Evolutionary conservation across 2,329 filamentous ascomycete genomes (phyloP), one percentile per base, ranked within the genome.

Genomic region (Orbilia quercus): DNA sequence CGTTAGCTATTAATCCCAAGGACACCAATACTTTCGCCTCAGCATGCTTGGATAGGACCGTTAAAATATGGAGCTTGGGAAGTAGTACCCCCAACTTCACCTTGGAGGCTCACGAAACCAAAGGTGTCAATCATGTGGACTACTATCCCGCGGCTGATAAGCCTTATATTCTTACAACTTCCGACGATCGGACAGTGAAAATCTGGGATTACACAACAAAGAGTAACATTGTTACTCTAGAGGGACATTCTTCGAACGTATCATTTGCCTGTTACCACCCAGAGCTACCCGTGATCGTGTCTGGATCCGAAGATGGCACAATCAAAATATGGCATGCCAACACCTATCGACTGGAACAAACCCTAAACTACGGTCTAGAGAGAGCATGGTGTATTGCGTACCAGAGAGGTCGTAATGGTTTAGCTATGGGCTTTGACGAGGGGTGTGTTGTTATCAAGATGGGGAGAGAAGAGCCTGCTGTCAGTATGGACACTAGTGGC

Each of bases 201-300:
- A 88, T 99, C 63, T 99, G 95, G 94, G 95, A 99, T 80, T 98
- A 99, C 84, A 98, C 94, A 11, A 98, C 93, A 53, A 99, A 99
- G 83, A 95, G 92, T 11, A 85, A 98, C 76, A 97, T 98, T 80
- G 95, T 95, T 28, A 98, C 94, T 1, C 85, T 99, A 51, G 95
- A 99, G 81, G 95, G 95, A 25, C 95, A 99, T 81, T 96, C 92
- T 28, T 96, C 93, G 82, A 99, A 99, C 79, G 95, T 99, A 51
- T 97, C 93, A 1, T 99, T 98, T 79, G 95, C 95, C 54, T 96
- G 93, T 82, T 99, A 98, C 80, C 95, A 99, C 82, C 95, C 95
- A 1, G 94, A 98, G 82, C 84, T 99, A 53, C 95, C 95, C 1
- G 90, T 99, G 76, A 99, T 99, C 79, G 94, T 99, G 65, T 98